Percentiles rank a stretch among this genome's conserved stretches.
Conservation (phyloP, 768 basidiomycete species). For the Epithele typhae region DNA sequence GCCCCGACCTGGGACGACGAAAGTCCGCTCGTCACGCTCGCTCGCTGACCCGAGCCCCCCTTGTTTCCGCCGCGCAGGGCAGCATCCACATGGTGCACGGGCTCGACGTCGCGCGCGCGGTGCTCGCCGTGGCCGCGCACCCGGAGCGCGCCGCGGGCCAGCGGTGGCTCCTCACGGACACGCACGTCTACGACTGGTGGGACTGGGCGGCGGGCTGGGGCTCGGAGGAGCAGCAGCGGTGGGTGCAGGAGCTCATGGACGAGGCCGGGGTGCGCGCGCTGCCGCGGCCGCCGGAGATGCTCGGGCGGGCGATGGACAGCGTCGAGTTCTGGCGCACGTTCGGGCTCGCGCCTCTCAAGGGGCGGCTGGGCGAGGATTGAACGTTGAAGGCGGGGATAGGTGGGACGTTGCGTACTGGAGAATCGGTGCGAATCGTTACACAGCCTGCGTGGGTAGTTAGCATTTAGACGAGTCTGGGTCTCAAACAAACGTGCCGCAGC, state of each 20-base stretch:
- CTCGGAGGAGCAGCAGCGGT: conserved; percentile 35
- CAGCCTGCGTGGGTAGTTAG: not conserved
- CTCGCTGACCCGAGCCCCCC: not conserved
- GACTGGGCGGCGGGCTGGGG: conserved; percentile 58
- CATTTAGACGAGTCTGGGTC: not conserved
- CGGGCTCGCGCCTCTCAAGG: conserved; percentile 37
- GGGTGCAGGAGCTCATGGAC: conserved; percentile 58
- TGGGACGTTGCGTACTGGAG: no score
- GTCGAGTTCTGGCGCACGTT: conserved; percentile 57
- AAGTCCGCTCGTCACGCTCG: not conserved
- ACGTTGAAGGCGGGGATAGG: not conserved
- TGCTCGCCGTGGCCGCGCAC: conserved; percentile 50
- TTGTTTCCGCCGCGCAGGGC: conserved; percentile 31
- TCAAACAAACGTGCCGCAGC: not conserved
- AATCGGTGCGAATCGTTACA: no score
- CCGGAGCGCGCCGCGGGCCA: conserved; percentile 43
- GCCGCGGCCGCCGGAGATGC: conserved; percentile 42
- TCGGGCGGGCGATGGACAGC: conserved; percentile 55
- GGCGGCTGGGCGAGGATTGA: conserved; percentile 23
- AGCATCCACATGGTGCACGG: conserved; percentile 63
- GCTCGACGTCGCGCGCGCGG: conserved; percentile 51
- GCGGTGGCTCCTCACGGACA: conserved; percentile 54
- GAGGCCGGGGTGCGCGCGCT: conserved; percentile 46
- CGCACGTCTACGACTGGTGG: conserved; percentile 66
- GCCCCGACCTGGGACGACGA: not conserved